Evolutionary conservation across 345 rosid genomes (phyloP).

Genomic region (Syzygium aqueum): DNA sequence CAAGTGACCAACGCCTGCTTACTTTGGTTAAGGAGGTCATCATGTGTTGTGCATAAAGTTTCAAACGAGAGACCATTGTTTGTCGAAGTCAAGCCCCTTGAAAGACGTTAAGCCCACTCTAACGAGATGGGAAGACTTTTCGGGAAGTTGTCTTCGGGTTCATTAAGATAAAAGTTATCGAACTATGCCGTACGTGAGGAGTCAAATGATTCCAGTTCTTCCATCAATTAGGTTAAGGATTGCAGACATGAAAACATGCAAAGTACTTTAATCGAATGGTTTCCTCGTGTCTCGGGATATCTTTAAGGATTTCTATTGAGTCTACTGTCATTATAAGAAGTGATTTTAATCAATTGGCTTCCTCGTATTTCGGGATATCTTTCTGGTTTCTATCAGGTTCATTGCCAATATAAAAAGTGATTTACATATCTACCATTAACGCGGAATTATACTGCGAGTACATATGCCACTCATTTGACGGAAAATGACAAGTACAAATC

Average conservation of each 20-base stretch:
- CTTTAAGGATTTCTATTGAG: background rate
- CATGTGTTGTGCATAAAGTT: background rate
- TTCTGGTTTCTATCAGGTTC: background rate
- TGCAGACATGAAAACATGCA: background rate
- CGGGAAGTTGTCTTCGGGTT: background rate
- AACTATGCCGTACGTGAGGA: background rate
- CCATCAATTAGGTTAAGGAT: background rate
- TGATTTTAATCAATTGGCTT: background rate
- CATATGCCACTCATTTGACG: background rate
- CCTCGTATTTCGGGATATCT: background rate
- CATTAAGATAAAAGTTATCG: background rate
- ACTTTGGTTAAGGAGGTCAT: background rate
- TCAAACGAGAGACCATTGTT: background rate
- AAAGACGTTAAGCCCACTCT: background rate
- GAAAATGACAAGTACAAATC: background rate
- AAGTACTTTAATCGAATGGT: background rate
- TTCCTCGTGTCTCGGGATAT: background rate
- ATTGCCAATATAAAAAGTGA: background rate
- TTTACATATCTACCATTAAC: background rate
- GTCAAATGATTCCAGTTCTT: background rate
- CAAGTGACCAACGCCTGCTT: background rate
- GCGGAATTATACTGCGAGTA: background rate
- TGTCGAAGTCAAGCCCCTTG: background rate
- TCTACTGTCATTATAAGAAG: rapidly evolving
- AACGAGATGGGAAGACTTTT: background rate